These are phyloP conservation scores for Pyrus hybrid DNA, from an alignment of 331 rosid species.

Conservation along the genomic window DNA sequence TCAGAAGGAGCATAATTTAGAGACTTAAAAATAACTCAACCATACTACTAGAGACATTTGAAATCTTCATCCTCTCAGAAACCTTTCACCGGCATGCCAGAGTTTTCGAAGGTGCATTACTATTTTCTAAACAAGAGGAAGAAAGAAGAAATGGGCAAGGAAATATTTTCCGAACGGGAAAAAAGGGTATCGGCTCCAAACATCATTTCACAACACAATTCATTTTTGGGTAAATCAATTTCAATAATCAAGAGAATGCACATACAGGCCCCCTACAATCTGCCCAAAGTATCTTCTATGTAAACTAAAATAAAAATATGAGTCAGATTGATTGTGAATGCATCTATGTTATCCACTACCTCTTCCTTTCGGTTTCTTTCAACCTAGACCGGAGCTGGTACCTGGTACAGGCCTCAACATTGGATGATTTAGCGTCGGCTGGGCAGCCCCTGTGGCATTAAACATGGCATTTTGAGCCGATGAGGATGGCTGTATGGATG, in stretches of 20 bases:
- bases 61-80: background rate
- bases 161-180: no score
- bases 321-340: slow-evolving; percentile 23
- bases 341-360: slow-evolving; percentile 20
- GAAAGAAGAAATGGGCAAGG: background rate
- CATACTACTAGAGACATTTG: background rate
- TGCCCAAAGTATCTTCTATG: slow-evolving; percentile 13
- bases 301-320: slow-evolving; percentile 17
- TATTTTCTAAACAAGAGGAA: background rate
- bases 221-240: slow-evolving; percentile 21
- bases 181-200: no score
- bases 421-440: slow-evolving; percentile 60
- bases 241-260: slow-evolving; percentile 37
- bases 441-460: slow-evolving; percentile 54
- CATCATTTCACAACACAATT: slow-evolving; percentile 16
- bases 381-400: slow-evolving; percentile 86
- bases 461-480: slow-evolving; percentile 67
- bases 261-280: slow-evolving; percentile 44
- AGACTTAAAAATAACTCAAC: background rate
- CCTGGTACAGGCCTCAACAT: slow-evolving; percentile 85
- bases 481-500: slow-evolving; percentile 69
- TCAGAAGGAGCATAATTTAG: background rate
- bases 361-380: slow-evolving; percentile 30
- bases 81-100: no score
- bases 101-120: no score